phyloP scores from a whole-genome alignment of 805 yeast genomes.

The Pichia membranifaciens region DNA sequence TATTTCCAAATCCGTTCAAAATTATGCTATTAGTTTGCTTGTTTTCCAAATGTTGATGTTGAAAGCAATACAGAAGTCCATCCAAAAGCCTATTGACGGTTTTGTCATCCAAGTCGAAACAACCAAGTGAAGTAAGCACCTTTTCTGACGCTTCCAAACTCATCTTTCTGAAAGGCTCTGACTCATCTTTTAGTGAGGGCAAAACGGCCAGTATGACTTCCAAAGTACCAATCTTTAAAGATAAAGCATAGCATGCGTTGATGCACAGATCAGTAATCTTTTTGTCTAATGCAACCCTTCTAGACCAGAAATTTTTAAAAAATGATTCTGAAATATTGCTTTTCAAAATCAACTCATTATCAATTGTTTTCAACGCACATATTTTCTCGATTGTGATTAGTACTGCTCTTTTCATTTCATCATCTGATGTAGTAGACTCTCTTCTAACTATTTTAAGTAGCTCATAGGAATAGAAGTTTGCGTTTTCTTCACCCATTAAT shows the following conservation, averaged over 20 bases:
- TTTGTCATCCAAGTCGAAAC: constrained; percentile 55
- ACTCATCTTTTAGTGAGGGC: constrained; percentile 65
- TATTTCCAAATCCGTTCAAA: constrained; percentile 57
- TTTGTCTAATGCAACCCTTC: constrained; percentile 69
- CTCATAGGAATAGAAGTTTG: constrained; percentile 71
- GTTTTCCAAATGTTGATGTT: constrained; percentile 63
- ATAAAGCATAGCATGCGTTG: constrained; percentile 63
- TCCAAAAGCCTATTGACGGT: constrained; percentile 65
- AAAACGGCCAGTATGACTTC: constrained; percentile 54
- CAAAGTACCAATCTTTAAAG: constrained; percentile 62
- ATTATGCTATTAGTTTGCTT: constrained; percentile 31
- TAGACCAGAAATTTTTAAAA: constrained; percentile 70
- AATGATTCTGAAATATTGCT: constrained; percentile 53
- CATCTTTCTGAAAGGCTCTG: constrained; percentile 76
- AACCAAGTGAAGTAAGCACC: constrained; percentile 45
- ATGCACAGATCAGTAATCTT: constrained; percentile 56
- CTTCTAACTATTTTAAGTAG: constrained; percentile 59
- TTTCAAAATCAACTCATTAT: constrained; percentile 41
- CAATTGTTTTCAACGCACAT: constrained; percentile 53
- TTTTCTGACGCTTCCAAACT: constrained; percentile 63
- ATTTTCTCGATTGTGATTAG: constrained; percentile 63
- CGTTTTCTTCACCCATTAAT: constrained; percentile 78
- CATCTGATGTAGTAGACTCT: constrained; percentile 79
- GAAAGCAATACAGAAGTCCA: constrained; percentile 74
- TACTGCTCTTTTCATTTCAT: constrained; percentile 76